Evolutionary conservation across 768 basidiomycete species (phyloP).

Genomic region (Amanita molliuscula): DNA sequence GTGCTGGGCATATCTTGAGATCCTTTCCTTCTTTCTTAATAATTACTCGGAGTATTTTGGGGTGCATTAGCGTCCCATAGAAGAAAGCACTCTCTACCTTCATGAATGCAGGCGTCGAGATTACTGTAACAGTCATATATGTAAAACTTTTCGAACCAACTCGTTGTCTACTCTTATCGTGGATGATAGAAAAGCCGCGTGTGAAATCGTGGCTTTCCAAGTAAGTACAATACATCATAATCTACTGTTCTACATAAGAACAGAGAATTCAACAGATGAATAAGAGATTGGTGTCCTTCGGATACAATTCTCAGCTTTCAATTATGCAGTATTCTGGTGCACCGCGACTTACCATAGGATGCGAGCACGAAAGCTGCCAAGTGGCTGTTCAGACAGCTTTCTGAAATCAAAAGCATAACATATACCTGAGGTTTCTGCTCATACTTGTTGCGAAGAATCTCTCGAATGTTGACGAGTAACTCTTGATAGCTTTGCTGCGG

Average conservation of each 20-base stretch:
- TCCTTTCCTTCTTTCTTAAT: slow-evolving; percentile 56
- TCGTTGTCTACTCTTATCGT: too few species aligned
- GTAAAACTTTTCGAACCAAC: too few species aligned
- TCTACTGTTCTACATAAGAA: too few species aligned
- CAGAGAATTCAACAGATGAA: slow-evolving; percentile 16
- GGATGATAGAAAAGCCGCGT: too few species aligned
- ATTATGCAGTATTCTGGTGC: background rate
- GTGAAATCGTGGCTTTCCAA: too few species aligned
- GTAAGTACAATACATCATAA: too few species aligned
- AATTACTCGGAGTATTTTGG: slow-evolving; percentile 69
- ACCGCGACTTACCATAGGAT: slow-evolving; percentile 27
- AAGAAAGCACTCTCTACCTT: slow-evolving; percentile 46
- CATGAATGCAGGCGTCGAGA: too few species aligned
- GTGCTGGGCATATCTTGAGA: slow-evolving; percentile 61
- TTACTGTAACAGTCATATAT: too few species aligned
- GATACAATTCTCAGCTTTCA: background rate
- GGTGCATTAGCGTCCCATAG: slow-evolving; percentile 89
- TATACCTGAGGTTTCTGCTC: slow-evolving; percentile 32
- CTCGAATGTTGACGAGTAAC: slow-evolving; percentile 28
- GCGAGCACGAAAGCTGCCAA: slow-evolving; percentile 24
- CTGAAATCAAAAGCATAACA: background rate
- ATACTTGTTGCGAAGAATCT: slow-evolving; percentile 27
- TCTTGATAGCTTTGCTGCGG: slow-evolving; percentile 33
- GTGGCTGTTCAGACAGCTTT: background rate
- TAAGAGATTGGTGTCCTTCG: slow-evolving; percentile 19